Evolutionary conservation across 768 basidiomycete species (phyloP).

Genomic region (Russula ochroleuca): DNA sequence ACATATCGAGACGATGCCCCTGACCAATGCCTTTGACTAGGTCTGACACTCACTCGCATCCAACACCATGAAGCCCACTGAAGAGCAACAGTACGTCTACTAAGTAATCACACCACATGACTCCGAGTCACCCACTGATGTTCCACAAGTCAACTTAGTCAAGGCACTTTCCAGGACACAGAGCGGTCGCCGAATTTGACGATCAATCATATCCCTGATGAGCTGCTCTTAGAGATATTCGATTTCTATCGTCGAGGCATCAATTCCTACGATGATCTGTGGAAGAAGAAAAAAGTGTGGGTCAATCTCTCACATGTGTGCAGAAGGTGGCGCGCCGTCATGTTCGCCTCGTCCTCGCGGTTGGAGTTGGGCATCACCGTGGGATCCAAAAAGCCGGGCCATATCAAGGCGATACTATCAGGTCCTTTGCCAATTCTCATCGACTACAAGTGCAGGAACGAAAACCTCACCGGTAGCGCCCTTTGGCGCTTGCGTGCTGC

Average conservation of each 20-base stretch:
- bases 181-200: too few relatives aligned
- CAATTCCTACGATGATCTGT: not conserved
- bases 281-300: slow-evolving; percentile 27
- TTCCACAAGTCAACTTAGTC: too few relatives aligned
- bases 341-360: not conserved
- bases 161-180: too few relatives aligned
- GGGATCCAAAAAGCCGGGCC: not conserved
- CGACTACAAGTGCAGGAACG: not conserved
- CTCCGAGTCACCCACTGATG: too few relatives aligned
- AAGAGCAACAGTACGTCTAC: too few relatives aligned
- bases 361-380: not conserved
- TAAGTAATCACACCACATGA: too few relatives aligned
- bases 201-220: too few relatives aligned
- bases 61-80: too few relatives aligned
- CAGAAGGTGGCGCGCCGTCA: not conserved
- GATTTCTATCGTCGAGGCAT: too few relatives aligned
- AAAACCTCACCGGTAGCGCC: not conserved
- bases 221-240: too few relatives aligned
- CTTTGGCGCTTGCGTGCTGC: not conserved
- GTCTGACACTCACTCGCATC: too few relatives aligned
- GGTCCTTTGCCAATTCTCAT: not conserved
- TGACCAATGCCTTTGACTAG: too few relatives aligned
- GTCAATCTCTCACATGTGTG: slow-evolving; percentile 9
- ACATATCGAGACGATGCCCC: not conserved
- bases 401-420: not conserved